These are phyloP conservation scores for Yamadazyma laniorum DNA, from an alignment of 805 yeast species.

Conservation along the genomic window DNA sequence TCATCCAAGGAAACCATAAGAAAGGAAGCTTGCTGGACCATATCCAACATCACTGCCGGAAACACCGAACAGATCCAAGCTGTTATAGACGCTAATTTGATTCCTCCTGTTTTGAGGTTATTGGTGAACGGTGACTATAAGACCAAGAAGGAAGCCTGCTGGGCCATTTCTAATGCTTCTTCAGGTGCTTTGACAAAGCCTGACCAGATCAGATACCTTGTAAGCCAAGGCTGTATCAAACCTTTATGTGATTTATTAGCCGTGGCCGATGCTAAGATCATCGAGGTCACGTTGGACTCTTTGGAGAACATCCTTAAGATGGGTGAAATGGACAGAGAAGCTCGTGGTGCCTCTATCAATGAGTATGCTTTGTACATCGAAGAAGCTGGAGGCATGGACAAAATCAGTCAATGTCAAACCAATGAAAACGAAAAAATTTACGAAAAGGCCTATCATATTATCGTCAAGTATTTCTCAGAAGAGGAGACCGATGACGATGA, in stretches of 20 bases:
- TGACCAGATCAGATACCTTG: slow-evolving; percentile 90
- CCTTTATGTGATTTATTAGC: slow-evolving; percentile 91
- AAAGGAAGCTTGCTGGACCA: slow-evolving; percentile 99
- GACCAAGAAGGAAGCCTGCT: slow-evolving; percentile 97
- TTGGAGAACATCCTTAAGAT: slow-evolving; percentile 89
- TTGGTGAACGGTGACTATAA: slow-evolving; percentile 83
- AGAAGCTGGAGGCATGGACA: slow-evolving; percentile 98
- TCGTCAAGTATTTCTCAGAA: slow-evolving; percentile 86
- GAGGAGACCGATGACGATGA: slow-evolving; percentile 64
- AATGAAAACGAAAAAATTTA: slow-evolving; percentile 91
- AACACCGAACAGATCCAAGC: slow-evolving; percentile 94
- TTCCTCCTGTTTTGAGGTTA: slow-evolving; percentile 86
- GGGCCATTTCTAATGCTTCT: slow-evolving; percentile 98
- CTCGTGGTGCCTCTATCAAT: slow-evolving; percentile 65
- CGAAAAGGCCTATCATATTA: slow-evolving; percentile 83
- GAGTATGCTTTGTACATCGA: slow-evolving; percentile 90
- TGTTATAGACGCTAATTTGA: slow-evolving; percentile 89
- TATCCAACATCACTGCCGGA: slow-evolving; percentile 97
- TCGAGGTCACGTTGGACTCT: slow-evolving; percentile 94
- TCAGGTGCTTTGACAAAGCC: slow-evolving; percentile 92
- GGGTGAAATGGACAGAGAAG: slow-evolving; percentile 90
- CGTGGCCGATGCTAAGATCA: slow-evolving; percentile 85
- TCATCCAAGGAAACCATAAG: slow-evolving; percentile 89
- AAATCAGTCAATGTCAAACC: slow-evolving; percentile 88
- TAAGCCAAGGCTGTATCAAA: slow-evolving; percentile 93